Base-by-base conservation (phyloP, 345 rosid species). In the Eucalyptus sp. region DNA sequence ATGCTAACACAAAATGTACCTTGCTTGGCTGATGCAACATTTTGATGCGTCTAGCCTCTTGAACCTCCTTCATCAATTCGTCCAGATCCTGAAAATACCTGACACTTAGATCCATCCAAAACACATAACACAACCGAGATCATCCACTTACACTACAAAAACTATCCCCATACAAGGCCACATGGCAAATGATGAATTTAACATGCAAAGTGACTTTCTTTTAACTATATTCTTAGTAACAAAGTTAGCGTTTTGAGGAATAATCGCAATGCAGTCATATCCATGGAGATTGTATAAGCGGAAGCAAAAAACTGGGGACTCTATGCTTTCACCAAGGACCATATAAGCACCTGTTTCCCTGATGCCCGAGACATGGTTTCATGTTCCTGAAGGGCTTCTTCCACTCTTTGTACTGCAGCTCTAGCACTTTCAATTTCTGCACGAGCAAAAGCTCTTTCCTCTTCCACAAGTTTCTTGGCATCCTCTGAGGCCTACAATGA, bases 21-120 rank as follows among this genome's bases (percentile, higher is more conserved):
- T 94, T 96, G 97, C 99, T 98, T 89, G 99, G 98, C 92, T 95
- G 99, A 93, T 98, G 99, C 93, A 98, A 93, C 99, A 98, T 96
- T 93, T 96, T 96, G 93, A 98, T 98, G 90, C 99, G 94, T 92
- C 99, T 95, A 90, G 99, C 99, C 92, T 96, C 98, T 93, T 98
- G 99, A 94, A 98, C 99, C 92, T 97, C 99, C 92, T 96, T 95
- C 99, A 97, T 94, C 91, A 98, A 91, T 90, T 96, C 97, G 88
- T 96, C 98, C 90, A 95, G 54, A 92, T 98, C 99, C 99, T 98
- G 91, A 91, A 83, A 86, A 87, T 24, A 56, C 31, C 79, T 44
- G 60, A 87, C 50, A 56, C 7, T 58, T 31, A 58, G 49, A 10
- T 87, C 13, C 14, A 27, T 48, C 50, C 48, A 41, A 76, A 76